Base-by-base conservation (phyloP, 2,329 filamentous ascomycete species). In the Rutstroemia sp. region DNA sequence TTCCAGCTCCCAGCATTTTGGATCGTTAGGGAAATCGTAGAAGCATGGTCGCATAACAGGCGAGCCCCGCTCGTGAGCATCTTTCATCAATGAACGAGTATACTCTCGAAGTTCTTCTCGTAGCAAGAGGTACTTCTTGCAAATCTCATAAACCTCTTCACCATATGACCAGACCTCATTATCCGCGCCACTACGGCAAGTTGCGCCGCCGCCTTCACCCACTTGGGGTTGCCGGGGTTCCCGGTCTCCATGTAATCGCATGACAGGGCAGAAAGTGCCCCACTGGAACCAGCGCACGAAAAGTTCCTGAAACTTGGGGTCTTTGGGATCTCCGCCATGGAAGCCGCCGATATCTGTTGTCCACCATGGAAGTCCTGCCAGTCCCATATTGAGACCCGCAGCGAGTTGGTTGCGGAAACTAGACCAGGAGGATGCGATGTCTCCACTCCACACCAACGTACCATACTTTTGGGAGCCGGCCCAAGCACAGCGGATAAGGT, bases 261-360 rank as follows among this genome's bases (percentile, higher is more conserved):
- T 84, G 1, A 87, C 83, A 0, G 84, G 84, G 56, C 82, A 85
- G 64, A 84, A 87, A 0, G 82, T 72, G 0, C 79, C 83, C 82
- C 83, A 87, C 63, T 87, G 83, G 67, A 87, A 87, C 84, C 84
- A 87, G 2, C 84, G 72, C 1, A 82, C 78, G 57, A 87, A 81
- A 0, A 87, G 70, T 64, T 87, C 84, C 7, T 81, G 73, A 68
- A 87, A 87, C 0, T 63, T 72, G 1, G 72, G 69, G 48, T 84
- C 76, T 1, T 72, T 67, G 0, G 82, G 80, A 58, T 83, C 75
- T 0, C 84, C 84, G 5, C 83, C 83, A 63, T 87, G 83, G 64
- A 88, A 87, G 0, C 84, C 84, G 1, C 84, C 84, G 52, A 87
- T 87, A 62, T 87, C 84, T 0, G 83, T 87, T 0, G 84, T 87